A percentile compares a stretch with the other conserved stretches of the same genome.
phyloP scores from a whole-genome alignment of 148 eudicot species.

The Polygonum aviculare region DNA sequence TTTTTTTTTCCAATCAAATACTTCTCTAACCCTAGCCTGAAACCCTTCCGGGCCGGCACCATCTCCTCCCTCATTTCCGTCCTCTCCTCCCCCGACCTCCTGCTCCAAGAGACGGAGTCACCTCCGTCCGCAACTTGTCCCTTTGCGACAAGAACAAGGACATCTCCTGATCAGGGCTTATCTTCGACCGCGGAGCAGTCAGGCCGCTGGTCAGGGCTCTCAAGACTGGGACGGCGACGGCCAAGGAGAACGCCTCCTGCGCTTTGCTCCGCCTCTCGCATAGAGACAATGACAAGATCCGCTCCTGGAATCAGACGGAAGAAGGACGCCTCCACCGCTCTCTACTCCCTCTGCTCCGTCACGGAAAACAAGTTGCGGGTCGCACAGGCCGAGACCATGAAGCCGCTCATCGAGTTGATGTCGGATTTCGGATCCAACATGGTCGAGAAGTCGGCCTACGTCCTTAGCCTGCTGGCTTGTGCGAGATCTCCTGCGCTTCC shows the following conservation, averaged over 20 bases:
- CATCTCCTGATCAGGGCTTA: too few species aligned
- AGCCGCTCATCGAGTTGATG: constrained; percentile 69
- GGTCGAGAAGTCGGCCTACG: constrained; percentile 85
- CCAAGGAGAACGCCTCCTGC: constrained; percentile 69
- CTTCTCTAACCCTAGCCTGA: too few species aligned
- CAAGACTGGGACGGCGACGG: constrained; percentile 45
- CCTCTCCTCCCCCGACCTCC: constrained; percentile 37
- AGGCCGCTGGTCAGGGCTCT: constrained; percentile 63
- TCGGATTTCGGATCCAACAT: constrained; percentile 71
- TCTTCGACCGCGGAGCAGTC: constrained; percentile 49
- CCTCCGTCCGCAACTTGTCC: constrained; percentile 65
- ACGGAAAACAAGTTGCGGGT: constrained; percentile 67
- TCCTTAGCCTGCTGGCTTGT: constrained; percentile 42
- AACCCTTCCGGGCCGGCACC: constrained; percentile 68
- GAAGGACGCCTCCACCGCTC: constrained; percentile 74
- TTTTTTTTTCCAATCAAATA: too few species aligned
- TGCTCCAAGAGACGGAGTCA: constrained; percentile 74
- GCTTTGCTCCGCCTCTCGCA: constrained; percentile 69
- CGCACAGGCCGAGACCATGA: constrained; percentile 58
- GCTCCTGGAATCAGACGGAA: constrained; percentile 51
- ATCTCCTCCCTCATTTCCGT: constrained; percentile 56
- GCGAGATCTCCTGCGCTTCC: too few species aligned
- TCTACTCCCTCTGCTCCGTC: constrained; percentile 46
- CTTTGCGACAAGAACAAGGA: constrained; percentile 77
- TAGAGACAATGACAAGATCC: constrained; percentile 46